Conservation (phyloP, 495 filamentous ascomycete genomes). For the Diplogelasinospora grovesii region DNA sequence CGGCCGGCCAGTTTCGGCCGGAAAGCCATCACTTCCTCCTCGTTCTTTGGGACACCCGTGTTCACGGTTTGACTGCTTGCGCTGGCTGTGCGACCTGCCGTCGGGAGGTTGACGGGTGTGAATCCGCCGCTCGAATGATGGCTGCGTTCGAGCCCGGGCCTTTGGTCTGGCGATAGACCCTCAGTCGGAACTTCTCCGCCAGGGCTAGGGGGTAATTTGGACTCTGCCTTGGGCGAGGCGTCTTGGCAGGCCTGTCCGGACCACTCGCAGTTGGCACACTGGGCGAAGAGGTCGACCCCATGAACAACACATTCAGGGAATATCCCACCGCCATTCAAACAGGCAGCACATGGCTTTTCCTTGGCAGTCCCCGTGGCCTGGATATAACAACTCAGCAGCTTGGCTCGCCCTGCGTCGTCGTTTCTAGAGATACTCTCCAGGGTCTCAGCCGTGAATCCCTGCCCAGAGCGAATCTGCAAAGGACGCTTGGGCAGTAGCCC, state of each 20-base stretch:
- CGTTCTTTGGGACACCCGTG: no score
- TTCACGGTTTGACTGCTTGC: neutral
- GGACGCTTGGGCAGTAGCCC: conserved; percentile 19
- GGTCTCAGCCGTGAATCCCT: conserved; percentile 17
- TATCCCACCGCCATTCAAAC: conserved; percentile 13
- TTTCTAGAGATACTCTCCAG: conserved; percentile 19
- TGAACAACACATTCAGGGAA: conserved; percentile 22
- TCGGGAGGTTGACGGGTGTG: conserved; percentile 17
- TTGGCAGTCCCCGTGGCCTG: conserved; percentile 26
- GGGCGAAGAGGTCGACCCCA: conserved; percentile 15
- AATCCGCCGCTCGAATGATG: conserved; percentile 15
- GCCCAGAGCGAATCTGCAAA: conserved; percentile 19
- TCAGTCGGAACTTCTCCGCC: neutral
- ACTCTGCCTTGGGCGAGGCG: neutral
- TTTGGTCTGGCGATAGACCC: neutral
- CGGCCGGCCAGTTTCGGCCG: conserved; percentile 4
- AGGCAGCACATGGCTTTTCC: conserved; percentile 16
- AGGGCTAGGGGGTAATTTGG: neutral
- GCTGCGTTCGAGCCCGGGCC: neutral
- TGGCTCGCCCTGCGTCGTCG: conserved; percentile 19
- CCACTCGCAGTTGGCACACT: conserved; percentile 33
- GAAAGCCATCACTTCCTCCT: neutral
- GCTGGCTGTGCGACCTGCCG: neutral
- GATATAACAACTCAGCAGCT: conserved; percentile 26
- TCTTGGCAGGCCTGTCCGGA: conserved; percentile 19